Base-by-base conservation (phyloP, 768 basidiomycete species). In the Strobilomyces dryophilus region DNA sequence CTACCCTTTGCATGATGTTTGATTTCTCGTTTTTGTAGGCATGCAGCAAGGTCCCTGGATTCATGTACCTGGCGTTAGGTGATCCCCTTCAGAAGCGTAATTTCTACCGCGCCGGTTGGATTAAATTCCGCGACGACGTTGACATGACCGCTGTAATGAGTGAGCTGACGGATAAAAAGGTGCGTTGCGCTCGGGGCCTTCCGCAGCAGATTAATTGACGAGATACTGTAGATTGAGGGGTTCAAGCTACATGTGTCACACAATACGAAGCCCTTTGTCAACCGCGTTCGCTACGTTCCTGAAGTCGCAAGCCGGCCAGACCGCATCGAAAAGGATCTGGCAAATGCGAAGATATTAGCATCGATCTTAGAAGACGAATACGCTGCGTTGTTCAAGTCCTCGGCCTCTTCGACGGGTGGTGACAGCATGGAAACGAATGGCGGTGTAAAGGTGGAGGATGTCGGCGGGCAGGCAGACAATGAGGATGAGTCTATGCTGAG, bases 91-190 rank as follows among this genome's bases (percentile, higher is more conserved):
- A 92, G 69, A 95, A 95, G 72, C 85, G 92, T 54, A 90, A 89
- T 61, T 98, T 89, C 67, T 93, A 95, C 66, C 89, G 95, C 31
- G 91, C 93, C 2, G 95, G 92, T 12, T 98, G 95, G 94, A 76
- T 97, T 54, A 84, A 83, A 57, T 97, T 95, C 66, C 74, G 72
- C 39, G 89, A 92, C 31, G 92, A 92, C 57, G 83, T 87, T 10
- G 91, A 97, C 61, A 92, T 98, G 82, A 63, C 75, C 2, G 62
- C 72, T 15, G 85, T 90, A 6, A 81, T 95, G 72, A 62, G 74
- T 36, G 85, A 89, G 60, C 61, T 98, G 43, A 80, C 88, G 48
- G 90, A 92, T 61, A 87, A 86, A 66, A 95, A 94, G 83, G 95
- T 92, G 58, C 46, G 53, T 40, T 49, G 26, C 21, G 49, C 17